Evolutionary conservation across 352 stramenopile genomes (phyloP).

Genomic region (Elongisporangium prolatum): DNA sequence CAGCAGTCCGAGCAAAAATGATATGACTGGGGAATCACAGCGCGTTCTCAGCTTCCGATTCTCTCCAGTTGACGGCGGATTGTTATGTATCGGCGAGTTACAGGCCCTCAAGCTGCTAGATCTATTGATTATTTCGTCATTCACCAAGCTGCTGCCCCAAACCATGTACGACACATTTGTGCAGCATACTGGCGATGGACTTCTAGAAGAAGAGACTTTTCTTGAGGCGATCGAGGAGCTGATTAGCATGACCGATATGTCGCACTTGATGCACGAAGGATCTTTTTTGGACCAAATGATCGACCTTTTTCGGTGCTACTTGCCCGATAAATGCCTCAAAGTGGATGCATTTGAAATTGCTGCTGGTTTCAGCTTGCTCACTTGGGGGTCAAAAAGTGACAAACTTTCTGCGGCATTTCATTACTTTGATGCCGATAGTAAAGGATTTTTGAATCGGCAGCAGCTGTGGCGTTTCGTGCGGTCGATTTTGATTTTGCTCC

Average conservation of each 20-base stretch:
- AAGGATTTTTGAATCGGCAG: conserved; percentile 70
- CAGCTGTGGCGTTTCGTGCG: conserved; percentile 84
- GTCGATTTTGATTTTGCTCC: conserved; percentile 67
- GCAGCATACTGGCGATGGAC: conserved; percentile 75
- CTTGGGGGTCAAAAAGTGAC: conserved; percentile 83
- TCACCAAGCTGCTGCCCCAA: conserved; percentile 65
- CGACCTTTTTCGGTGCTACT: conserved; percentile 65
- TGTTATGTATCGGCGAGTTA: conserved; percentile 48
- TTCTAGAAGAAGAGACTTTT: conserved; percentile 83
- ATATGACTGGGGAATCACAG: conserved; percentile 12
- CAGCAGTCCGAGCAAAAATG: conserved; percentile 17
- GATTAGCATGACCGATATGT: conserved; percentile 66
- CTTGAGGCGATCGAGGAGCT: conserved; percentile 76
- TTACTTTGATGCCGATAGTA: conserved; percentile 82
- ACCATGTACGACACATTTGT: conserved; percentile 86
- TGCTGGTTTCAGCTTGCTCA: conserved; percentile 75
- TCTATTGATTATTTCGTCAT: conserved; percentile 55
- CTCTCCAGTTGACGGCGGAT: conserved; percentile 54
- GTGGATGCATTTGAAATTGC: conserved; percentile 84
- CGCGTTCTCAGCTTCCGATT: conserved; percentile 59
- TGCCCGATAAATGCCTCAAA: conserved; percentile 51
- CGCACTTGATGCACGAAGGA: conserved; percentile 70
- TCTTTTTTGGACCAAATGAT: conserved; percentile 76
- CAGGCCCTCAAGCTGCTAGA: conserved; percentile 63
- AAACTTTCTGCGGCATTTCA: conserved; percentile 81